Evolutionary conservation across 495 filamentous ascomycete species (phyloP).

Genomic region (Xylaria sp.): DNA sequence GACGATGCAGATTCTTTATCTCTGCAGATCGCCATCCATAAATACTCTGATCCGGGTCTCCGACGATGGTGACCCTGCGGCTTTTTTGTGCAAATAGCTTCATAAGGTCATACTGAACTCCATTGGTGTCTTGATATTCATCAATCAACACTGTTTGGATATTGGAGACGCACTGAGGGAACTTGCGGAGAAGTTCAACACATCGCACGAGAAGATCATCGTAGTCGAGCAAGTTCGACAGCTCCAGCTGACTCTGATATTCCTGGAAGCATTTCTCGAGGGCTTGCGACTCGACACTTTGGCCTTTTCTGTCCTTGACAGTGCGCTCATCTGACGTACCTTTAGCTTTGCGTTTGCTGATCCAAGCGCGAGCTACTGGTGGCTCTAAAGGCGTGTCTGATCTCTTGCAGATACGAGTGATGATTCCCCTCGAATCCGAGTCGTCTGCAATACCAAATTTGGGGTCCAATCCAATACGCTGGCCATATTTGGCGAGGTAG

Average conservation of each 20-base stretch:
- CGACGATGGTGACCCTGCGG: conserved; percentile 87
- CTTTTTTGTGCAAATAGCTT: conserved; percentile 77
- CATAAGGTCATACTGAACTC: conserved; percentile 96
- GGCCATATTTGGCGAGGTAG: conserved; percentile 86
- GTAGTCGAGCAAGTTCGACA: conserved; percentile 89
- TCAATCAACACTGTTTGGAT: conserved; percentile 94
- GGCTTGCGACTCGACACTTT: conserved; percentile 70
- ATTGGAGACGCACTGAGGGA: conserved; percentile 88
- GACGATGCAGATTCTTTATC: conserved; percentile 82
- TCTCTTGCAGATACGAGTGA: conserved; percentile 84
- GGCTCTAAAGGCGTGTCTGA: conserved; percentile 72
- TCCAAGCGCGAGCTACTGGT: conserved; percentile 70
- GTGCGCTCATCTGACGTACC: conserved; percentile 55
- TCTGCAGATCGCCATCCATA: conserved; percentile 98
- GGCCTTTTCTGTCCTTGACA: conserved; percentile 47
- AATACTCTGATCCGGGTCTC: conserved; percentile 98
- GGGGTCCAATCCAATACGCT: conserved; percentile 78
- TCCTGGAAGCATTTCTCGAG: conserved; percentile 76
- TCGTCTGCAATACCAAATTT: conserved; percentile 96
- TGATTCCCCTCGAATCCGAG: conserved; percentile 75
- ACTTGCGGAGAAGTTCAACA: conserved; percentile 75
- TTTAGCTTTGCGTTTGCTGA: conserved; percentile 86
- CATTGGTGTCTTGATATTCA: conserved; percentile 98
- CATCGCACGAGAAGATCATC: conserved; percentile 92
- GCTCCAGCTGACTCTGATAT: conserved; percentile 76